Conservation (phyloP, 2,329 filamentous ascomycete genomes). For the Aspergillus jensenii region DNA sequence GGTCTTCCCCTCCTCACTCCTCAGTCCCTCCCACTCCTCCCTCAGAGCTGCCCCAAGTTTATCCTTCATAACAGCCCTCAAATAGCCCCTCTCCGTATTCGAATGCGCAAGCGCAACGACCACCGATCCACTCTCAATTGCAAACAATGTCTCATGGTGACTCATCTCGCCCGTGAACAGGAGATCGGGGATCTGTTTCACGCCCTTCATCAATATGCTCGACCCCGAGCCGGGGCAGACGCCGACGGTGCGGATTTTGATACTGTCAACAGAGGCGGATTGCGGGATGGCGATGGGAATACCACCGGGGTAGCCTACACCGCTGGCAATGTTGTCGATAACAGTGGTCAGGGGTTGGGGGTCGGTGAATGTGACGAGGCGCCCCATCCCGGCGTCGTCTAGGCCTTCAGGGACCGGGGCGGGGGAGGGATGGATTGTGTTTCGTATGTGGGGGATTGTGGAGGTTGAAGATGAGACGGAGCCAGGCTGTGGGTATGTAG, state of each 20-base stretch:
- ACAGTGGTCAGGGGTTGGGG: constrained; percentile 57
- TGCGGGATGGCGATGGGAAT: constrained; percentile 66
- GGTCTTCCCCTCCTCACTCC: constrained; percentile 41
- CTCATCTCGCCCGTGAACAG: constrained; percentile 90
- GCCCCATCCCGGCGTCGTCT: constrained; percentile 60
- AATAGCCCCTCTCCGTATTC: constrained; percentile 85
- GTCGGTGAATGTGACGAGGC: constrained; percentile 56
- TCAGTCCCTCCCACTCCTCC: constrained; percentile 53
- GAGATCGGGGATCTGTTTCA: constrained; percentile 62
- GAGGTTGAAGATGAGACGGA: constrained; percentile 26
- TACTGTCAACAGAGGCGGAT: constrained; percentile 52
- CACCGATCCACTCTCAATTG: constrained; percentile 77
- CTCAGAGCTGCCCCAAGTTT: constrained; percentile 62
- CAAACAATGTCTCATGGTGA: constrained; percentile 86
- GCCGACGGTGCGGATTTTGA: constrained; percentile 67
- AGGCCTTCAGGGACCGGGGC: constrained; percentile 36
- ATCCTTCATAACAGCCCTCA: constrained; percentile 68
- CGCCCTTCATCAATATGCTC: constrained; percentile 65
- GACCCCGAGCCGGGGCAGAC: constrained; percentile 90
- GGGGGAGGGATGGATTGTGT: constrained; percentile 53
- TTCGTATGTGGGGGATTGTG: constrained; percentile 51
- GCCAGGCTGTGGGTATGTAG: constrained; percentile 37
- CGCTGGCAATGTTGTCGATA: constrained; percentile 60
- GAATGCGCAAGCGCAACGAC: constrained; percentile 89
- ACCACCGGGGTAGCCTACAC: constrained; percentile 66